A percentile compares a stretch with the other conserved stretches of the same genome.
These are phyloP conservation scores for Ophiosphaerella korrae DNA, from an alignment of 2,329 filamentous ascomycete species.

Conservation along the genomic window DNA sequence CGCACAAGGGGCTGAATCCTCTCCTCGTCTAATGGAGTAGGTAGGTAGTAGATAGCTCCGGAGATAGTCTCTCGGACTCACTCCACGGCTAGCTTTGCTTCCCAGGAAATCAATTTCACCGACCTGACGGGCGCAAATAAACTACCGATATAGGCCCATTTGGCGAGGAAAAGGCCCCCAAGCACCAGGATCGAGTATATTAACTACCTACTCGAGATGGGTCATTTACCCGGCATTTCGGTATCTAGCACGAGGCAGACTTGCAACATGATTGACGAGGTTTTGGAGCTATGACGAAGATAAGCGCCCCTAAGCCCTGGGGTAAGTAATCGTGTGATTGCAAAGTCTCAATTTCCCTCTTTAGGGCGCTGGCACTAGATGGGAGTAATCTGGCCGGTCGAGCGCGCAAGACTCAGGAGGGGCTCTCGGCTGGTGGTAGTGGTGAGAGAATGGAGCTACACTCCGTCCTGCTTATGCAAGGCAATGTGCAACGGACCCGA, in stretches of 20 bases:
- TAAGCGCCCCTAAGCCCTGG: conserved; percentile 10
- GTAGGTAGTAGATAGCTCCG: too few relatives aligned
- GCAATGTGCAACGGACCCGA: too few relatives aligned
- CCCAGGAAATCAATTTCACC: background rate
- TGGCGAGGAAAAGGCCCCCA: conserved; percentile 8
- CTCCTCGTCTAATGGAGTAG: too few relatives aligned
- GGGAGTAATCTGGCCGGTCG: too few relatives aligned
- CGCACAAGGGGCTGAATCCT: background rate
- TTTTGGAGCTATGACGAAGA: conserved; percentile 2
- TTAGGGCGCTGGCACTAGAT: background rate
- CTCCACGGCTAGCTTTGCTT: background rate
- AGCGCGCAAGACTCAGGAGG: too few relatives aligned
- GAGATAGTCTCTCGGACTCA: background rate
- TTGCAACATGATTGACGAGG: conserved; percentile 16
- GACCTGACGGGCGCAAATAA: background rate
- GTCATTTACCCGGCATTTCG: conserved; percentile 11
- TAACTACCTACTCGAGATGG: conserved; percentile 6
- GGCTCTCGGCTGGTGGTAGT: too few relatives aligned
- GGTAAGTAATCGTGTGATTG: background rate
- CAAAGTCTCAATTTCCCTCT: background rate
- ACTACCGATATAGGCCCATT: conserved; percentile 4
- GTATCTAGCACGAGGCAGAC: conserved; percentile 14
- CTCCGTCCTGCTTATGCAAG: too few relatives aligned
- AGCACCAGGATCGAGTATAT: conserved; percentile 7
- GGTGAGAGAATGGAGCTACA: too few relatives aligned